Evolutionary conservation across 352 stramenopile species (phyloP), one percentile per base, ranked within the genome.

Genomic region (Pilasporangium apinafurcum): DNA sequence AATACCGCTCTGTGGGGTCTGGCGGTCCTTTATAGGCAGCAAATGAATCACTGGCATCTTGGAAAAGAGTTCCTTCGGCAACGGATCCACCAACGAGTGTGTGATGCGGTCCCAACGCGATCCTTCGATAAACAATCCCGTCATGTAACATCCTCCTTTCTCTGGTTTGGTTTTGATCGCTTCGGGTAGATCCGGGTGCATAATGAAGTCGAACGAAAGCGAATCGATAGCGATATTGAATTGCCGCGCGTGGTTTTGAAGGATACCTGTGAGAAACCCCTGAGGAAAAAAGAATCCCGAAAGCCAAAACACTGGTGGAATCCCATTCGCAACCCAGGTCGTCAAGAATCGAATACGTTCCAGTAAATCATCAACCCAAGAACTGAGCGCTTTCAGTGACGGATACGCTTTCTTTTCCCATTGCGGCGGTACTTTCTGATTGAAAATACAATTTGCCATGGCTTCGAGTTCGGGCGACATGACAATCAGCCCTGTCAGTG

Each of bases 271-370:
- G 47, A 87, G 62, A 44, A 80, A 80, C 1, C 88, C 91, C 45
- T 97, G 92, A 2, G 92, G 92, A 53, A 98, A 98, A 69, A 98
- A 98, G 54, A 98, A 96, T 1, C 86, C 88, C 25, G 81, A 83
- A 17, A 98, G 41, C 92, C 92, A 98, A 48, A 62, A 52, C 59
- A 62, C 20, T 57, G 63, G 34, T 55, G 84, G 45, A 68, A 79
- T 56, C 30, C 49, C 49, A 14, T 39, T 13, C 4, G 37, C 26
- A 18, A 56, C 49, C 41, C 83, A 95, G 9, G 57, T 63, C 0
- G 62, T 59, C 21, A 92, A 59, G 35, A 95, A 95, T 3, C 46
- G 43, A 1, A 90, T 32, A 12, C 83, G 80, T 35, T 90, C 78
- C 6, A 94, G 56, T 4, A 96, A 50, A 44, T 97, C 88, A 25